Conservation (phyloP, 805 yeast species). For the Hermanozyma aechmeae region DNA sequence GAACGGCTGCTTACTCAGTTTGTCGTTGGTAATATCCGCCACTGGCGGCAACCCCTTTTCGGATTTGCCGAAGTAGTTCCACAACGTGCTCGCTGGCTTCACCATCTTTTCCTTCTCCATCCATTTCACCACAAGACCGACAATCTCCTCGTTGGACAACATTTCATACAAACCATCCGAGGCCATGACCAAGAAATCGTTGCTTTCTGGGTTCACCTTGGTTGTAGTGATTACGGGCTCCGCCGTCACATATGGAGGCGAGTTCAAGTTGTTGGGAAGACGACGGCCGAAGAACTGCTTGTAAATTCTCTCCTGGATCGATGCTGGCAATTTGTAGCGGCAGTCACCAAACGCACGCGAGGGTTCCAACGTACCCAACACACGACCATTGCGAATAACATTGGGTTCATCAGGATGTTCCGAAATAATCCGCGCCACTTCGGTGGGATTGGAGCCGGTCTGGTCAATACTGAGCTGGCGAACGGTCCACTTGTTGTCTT, state of each 20-base stretch:
- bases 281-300: conserved; percentile 74
- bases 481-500: conserved; percentile 77
- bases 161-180: conserved; percentile 92
- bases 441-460: conserved; percentile 86
- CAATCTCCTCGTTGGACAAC: conserved; percentile 86
- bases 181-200: conserved; percentile 85
- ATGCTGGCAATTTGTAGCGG: conserved; percentile 75
- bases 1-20: conserved; percentile 65
- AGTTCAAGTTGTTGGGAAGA: conserved; percentile 61
- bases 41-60: conserved; percentile 54
- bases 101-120: conserved; percentile 64
- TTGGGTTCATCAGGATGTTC: conserved; percentile 92
- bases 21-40: conserved; percentile 49
- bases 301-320: conserved; percentile 65
- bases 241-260: conserved; percentile 98
- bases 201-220: conserved; percentile 56
- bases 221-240: conserved; percentile 87
- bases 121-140: conserved; percentile 90
- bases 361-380: conserved; percentile 89
- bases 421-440: conserved; percentile 67
- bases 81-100: conserved; percentile 39
- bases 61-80: conserved; percentile 32
- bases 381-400: conserved; percentile 78
- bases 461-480: conserved; percentile 82
- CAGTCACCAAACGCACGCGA: conserved; percentile 97